Base-by-base conservation (phyloP, 495 filamentous ascomycete genomes). In the Pyronema omphalodes region DNA sequence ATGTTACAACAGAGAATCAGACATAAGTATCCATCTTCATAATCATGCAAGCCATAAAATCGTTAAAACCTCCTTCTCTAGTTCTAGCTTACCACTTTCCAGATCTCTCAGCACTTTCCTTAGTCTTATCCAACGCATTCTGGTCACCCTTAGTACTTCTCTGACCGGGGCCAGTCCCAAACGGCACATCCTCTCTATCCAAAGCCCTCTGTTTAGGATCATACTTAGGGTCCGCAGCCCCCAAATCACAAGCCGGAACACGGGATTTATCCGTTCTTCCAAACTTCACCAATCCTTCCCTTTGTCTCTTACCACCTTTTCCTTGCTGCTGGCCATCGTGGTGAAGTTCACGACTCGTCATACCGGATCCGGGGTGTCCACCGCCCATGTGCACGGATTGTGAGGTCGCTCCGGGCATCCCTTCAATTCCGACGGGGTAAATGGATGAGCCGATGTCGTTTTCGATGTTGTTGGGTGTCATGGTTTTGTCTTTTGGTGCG, bases 401-500 rank as follows among this genome's bases (percentile, higher is more conserved):
- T 3, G 76, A 82, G 0, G 81, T 84, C 1, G 82, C 72, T 4
- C 85, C 84, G 15, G 62, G 65, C 11, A 85, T 63, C 0, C 53
- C 61, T 17, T 37, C 40, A 41, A n/a, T 29, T 23, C 29, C 7
- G 37, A 35, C 3, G 46, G 55, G 36, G 39, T 11, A 37, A 8
- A 15, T 33, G 17, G 11, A 33, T 8, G 72, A 54, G 77, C 72
- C 15, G 66, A 58, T 45, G 74, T 71, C 58, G 63, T 61, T 19
- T 64, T 61, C 9, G 73, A 57, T 59, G 29, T 34, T 23, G 1
- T 80, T 75, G 8, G 83, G 77, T 1, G 67, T 56, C 69, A 76
- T 84, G 8, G 81, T 82, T 57, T 69, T 60, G 55, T 76, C 71
- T 0, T 67, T 61, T 0, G 84, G 83, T 0, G 84, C 84, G 6